Evolutionary conservation across 2,329 filamentous ascomycete species (phyloP), one percentile per base, ranked within the genome.

Genomic region (Diaporthe ilicicola): DNA sequence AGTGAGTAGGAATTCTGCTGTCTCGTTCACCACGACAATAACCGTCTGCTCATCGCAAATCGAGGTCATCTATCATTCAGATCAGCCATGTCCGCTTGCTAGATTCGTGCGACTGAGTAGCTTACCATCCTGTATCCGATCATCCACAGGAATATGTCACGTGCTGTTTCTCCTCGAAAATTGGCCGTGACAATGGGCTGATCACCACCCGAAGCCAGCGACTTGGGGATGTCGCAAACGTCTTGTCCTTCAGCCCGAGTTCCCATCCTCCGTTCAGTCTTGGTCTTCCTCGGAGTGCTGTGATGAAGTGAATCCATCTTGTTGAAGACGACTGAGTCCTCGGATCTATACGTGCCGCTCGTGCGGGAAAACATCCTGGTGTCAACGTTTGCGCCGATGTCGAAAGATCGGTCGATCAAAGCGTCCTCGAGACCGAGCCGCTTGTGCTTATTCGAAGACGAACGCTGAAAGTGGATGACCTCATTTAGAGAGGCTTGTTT

Each of bases 201-300:
- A 2, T 22, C 19, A 17, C 34, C 19, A 32, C 42, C 12, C 17
- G 19, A 9, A 0, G 19, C 3, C 0, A 1, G 19, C 17, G 13
- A 8, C 2, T 10, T 24, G 9, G 19, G 3, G 29, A 1, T 9
- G 1, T 1, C 1, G 5, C 2, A 5, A 10, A 7, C 19, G 13
- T 32, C 10, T 62, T 8, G 39, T 1, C 24, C 3, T 8, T 12
- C 15, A 3, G 27, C 4, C 39, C 0, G 27, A 8, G 19, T 4
- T 4, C 4, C 22, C 1, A 4, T 17, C 3, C 6, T 10, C 0
- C 4, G 19, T 4, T 0, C 2, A 7, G 17, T 39, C 8, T 5
- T 39, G 37, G 13, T 13, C 6, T 15, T 13, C 37, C 32, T n/a
- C n/a, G n/a, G n/a, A n/a, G n/a, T n/a, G n/a, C n/a, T n/a, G n/a